Base-by-base conservation (phyloP, 345 rosid genomes). In the Eucalyptus brandiana region DNA sequence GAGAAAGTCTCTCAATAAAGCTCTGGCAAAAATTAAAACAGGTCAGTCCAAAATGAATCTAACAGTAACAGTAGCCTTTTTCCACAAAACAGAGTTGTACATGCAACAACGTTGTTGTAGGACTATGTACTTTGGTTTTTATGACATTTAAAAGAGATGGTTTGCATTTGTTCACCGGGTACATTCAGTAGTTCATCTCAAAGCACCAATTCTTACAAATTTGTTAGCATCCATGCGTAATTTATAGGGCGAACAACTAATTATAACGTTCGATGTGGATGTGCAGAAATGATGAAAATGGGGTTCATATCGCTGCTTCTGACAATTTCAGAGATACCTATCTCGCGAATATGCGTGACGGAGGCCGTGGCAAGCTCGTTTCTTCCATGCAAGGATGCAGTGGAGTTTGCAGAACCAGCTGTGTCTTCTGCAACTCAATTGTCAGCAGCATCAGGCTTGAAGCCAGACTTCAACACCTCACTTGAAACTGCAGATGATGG, bases 241-340 rank as follows among this genome's bases (percentile, higher is more conserved):
- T 72, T 72, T 23, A 4, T 37, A 37, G 45, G 45, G 28, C 16
- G 4, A 72, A 72, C 83, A 37, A 37, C 83, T 37, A 19, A 72
- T 11, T 72, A 72, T 72, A 37, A 37, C 6, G 28, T 72, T 69
- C 7, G 81, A 40, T 88, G 40, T 44, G 23, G 48, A 67, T 76
- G 80, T 54, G 17, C 54, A 91, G 90, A 91, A 87, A 91, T 90
- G 92, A 90, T 90, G 91, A 90, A 87, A 45, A 58, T 91, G 90
- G 92, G 92, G 32, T 87, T 91, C 89, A 88, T 91, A 90, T 88
- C 91, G 10, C 50, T 91, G 65, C 90, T 91, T 87, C 90, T 90
- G 76, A 85, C 92, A 11, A 83, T 90, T 80, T 88, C 89, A 8
- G 90, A 91, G 88, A 89, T 58, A 44, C 92, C 92, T 47, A 42